Evolutionary conservation across 805 yeast species (phyloP).

Genomic region (Lachancea sp.): DNA sequence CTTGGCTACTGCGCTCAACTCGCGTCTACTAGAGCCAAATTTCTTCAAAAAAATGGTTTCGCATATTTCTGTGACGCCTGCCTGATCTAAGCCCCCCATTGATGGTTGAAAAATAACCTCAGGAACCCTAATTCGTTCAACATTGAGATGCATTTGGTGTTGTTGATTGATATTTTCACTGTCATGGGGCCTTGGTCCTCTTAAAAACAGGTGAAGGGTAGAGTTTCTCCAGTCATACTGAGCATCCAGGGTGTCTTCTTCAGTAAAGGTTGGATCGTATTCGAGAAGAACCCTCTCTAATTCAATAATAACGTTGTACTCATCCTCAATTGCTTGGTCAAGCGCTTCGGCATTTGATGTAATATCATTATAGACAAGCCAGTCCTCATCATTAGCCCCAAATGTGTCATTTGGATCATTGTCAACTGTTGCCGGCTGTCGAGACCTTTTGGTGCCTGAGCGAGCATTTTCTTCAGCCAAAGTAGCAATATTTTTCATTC

Average conservation of each 20-base stretch:
- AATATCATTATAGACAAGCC: slow-evolving; percentile 85
- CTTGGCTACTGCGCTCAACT: slow-evolving; percentile 30
- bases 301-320: slow-evolving; percentile 49
- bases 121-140: slow-evolving; percentile 88
- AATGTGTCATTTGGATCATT: slow-evolving; percentile 91
- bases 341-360: slow-evolving; percentile 56
- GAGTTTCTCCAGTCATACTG: slow-evolving; percentile 82
- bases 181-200: slow-evolving; percentile 86
- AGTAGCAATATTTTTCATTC: slow-evolving; percentile 88
- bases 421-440: slow-evolving; percentile 64
- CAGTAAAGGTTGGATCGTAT: slow-evolving; percentile 77
- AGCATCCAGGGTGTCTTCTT: slow-evolving; percentile 77
- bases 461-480: slow-evolving; percentile 65
- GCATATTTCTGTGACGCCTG: slow-evolving; percentile 78
- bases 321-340: slow-evolving; percentile 75
- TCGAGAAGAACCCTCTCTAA: slow-evolving; percentile 73
- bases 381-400: slow-evolving; percentile 93
- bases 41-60: slow-evolving; percentile 59
- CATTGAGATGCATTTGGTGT: slow-evolving; percentile 84
- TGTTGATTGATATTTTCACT: slow-evolving; percentile 77
- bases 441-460: slow-evolving; percentile 39
- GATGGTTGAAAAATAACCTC: slow-evolving; percentile 89
- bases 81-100: slow-evolving; percentile 93
- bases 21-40: slow-evolving; percentile 48
- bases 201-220: slow-evolving; percentile 70